phyloP scores from a whole-genome alignment of 208 protist genomes.

The Cochliopodium minus region DNA sequence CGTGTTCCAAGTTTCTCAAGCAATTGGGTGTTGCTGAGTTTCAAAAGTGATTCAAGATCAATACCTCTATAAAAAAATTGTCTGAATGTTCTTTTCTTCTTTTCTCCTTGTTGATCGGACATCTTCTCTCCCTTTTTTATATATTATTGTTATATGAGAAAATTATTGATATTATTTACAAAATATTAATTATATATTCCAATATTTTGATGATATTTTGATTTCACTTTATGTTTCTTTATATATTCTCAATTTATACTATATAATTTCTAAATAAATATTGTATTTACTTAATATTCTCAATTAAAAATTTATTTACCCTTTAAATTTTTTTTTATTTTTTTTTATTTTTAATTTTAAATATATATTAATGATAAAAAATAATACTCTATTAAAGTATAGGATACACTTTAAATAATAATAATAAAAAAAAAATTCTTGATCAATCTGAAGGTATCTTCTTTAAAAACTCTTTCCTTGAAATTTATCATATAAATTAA shows the following conservation, averaged over 20 bases:
- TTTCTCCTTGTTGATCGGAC: conserved; percentile 70
- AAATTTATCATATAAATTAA: no score
- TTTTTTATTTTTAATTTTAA: background rate
- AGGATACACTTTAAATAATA: no score
- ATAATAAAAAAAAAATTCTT: no score
- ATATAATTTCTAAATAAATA: background rate
- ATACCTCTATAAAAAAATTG: conserved; percentile 90
- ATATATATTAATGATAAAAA: no score
- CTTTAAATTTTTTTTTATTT: background rate
- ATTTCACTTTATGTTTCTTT: background rate
- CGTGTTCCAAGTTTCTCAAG: conserved; percentile 72
- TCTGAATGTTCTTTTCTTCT: conserved; percentile 91
- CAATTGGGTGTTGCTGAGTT: conserved; percentile 73
- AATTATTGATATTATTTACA: background rate
- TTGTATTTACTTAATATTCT: background rate
- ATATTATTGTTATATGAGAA: background rate
- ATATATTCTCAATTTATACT: background rate
- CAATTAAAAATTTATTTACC: background rate
- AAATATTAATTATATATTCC: background rate
- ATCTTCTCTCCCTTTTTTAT: conserved; percentile 37
- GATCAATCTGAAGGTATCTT: no score
- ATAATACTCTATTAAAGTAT: no score
- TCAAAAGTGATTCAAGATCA: conserved; percentile 77
- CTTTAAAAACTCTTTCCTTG: no score
- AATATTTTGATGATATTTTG: background rate